Evolutionary conservation across 179 eudicot species (phyloP).

Genomic region (Actinidia polygama): DNA sequence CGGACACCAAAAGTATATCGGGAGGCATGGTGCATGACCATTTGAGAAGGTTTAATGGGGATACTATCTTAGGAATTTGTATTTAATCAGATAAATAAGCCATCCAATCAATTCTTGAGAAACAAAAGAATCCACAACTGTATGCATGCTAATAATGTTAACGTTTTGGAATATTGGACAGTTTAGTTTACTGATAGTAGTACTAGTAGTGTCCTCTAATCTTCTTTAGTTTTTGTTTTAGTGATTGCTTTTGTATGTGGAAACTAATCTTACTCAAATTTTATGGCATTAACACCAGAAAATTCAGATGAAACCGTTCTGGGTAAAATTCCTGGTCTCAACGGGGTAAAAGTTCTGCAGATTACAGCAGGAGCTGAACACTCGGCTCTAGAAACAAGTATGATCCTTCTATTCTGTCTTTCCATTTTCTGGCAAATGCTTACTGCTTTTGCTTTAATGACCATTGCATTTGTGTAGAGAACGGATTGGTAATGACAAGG

Average conservation of each 20-base stretch:
- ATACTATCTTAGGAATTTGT: background rate
- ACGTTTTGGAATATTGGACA: background rate
- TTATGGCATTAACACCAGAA: constrained; percentile 19
- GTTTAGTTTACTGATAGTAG: background rate
- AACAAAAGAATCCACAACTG: background rate
- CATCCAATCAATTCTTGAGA: background rate
- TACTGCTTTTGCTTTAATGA: background rate
- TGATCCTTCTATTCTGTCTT: constrained; percentile 18
- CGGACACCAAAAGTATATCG: background rate
- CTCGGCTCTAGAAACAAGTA: constrained; percentile 74
- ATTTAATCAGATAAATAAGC: background rate
- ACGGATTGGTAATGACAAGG: constrained; percentile 74
- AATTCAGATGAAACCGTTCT: constrained; percentile 31
- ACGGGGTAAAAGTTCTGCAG: constrained; percentile 44
- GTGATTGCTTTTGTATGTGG: background rate
- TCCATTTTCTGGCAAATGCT: background rate
- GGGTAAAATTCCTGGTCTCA: constrained; percentile 40
- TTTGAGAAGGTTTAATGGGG: constrained; percentile 1
- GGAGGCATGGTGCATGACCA: background rate
- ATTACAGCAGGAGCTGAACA: constrained; percentile 92
- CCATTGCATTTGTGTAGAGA: constrained; percentile 39
- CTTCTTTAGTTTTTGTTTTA: background rate
- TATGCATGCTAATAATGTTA: background rate
- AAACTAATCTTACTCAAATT: background rate
- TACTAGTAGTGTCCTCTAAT: background rate